Evolutionary conservation across 495 filamentous ascomycete species (phyloP), one percentile per base, ranked within the genome.

Genomic region (Hamigera avellanea): DNA sequence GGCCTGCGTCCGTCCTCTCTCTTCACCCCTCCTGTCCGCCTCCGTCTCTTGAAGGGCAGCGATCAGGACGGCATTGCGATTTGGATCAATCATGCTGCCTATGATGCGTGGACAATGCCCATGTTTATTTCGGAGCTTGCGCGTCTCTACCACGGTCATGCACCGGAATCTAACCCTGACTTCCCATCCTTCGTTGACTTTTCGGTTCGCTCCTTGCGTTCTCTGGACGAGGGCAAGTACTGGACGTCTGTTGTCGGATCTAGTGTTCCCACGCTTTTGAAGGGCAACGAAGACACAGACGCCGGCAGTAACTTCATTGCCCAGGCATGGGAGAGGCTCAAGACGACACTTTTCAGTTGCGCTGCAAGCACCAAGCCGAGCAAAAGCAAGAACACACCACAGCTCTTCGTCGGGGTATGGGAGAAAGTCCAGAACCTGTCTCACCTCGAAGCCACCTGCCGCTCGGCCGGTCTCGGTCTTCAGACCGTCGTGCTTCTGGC

Each of bases 91-190:
- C 58, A 62, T 36, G 53, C 58, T 10, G 36, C 42, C 6, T 62
- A 62, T 40, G 58, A 62, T 25, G 58, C 56, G 0, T 57, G 51
- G 51, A 56, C 56, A 3, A 50, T 62, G 39, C 41, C 39, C 2
- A 48, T 46, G 23, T 41, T 59, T 12, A 36, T 56, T 14, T 33
- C 47, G 8, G 58, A 62, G 8, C 46, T 62, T 8, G 40, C 21
- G 8, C 37, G 44, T 0, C 32, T 62, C 2, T 62, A 62, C 15
- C 35, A 37, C 7, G 29, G 23, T 13, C 26, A 43, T 13, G 2
- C 33, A 0, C 28, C 44, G 8, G 32, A 45, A 2, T 19, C 43
- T 2, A 41, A 39, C 14, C 49, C 48, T 0, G 37, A 42, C 17
- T 48, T 49, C 32, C 33, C 44, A 6, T 19, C 42, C 8, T 52